Conservation (phyloP, 2,329 filamentous ascomycete species). For the Hypoxylon sp. region DNA sequence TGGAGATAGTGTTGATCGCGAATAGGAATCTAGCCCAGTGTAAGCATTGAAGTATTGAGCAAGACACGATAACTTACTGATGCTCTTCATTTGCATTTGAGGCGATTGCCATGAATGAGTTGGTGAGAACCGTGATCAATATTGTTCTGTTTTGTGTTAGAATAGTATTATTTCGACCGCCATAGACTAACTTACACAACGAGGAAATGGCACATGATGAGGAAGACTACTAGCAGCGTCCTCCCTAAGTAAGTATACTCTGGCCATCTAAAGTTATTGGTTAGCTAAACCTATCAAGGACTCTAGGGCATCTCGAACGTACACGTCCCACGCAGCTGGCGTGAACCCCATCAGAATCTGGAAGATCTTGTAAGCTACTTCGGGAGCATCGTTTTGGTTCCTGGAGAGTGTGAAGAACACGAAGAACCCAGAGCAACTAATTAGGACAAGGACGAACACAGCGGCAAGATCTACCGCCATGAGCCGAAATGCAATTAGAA, state of each 20-base stretch:
- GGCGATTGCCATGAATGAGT: constrained; percentile 95
- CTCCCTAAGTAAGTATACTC: constrained; percentile 84
- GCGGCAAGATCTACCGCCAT: constrained; percentile 93
- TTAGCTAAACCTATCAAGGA: constrained; percentile 33
- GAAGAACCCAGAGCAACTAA: constrained; percentile 94
- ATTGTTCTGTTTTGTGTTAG: constrained; percentile 72
- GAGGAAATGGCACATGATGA: constrained; percentile 95
- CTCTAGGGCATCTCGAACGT: constrained; percentile 49
- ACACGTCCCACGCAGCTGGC: constrained; percentile 93
- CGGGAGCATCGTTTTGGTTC: constrained; percentile 75
- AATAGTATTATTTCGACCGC: neutral
- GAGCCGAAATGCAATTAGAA: constrained; percentile 92
- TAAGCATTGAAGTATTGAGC: constrained; percentile 18
- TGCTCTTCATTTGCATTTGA: constrained; percentile 95
- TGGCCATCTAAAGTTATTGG: constrained; percentile 67
- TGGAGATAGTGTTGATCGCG: constrained; percentile 95
- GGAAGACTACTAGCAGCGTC: constrained; percentile 80
- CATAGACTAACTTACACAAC: constrained; percentile 69
- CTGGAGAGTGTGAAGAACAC: constrained; percentile 91
- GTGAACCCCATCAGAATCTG: constrained; percentile 97
- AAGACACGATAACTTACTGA: constrained; percentile 61
- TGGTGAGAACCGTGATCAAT: constrained; percentile 93
- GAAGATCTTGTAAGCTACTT: constrained; percentile 90
- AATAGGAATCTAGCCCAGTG: constrained; percentile 76
- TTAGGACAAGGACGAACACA: constrained; percentile 84